phyloP scores from a whole-genome alignment of 345 rosid species.

The Citrus trifoliata region DNA sequence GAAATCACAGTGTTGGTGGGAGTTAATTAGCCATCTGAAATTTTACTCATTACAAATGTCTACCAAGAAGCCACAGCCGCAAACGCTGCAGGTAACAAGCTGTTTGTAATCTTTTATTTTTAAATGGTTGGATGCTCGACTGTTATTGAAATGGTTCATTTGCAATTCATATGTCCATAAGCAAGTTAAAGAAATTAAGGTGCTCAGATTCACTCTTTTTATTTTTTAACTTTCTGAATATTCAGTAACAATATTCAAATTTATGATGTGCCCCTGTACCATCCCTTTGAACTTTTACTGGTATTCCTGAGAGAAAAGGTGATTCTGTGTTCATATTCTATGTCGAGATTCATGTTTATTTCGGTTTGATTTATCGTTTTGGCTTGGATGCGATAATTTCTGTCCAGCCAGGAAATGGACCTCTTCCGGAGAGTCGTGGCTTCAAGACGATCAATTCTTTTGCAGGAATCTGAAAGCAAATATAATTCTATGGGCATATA shows the following conservation, averaged over 20 bases:
- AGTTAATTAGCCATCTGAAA: constrained; percentile 79
- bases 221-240: background rate
- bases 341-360: background rate
- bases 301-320: background rate
- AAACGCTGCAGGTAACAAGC: constrained; percentile 66
- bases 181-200: background rate
- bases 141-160: background rate
- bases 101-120: background rate
- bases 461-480: constrained; percentile 43
- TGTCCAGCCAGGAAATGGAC: constrained; percentile 66
- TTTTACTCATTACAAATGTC: constrained; percentile 78
- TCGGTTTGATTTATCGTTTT: constrained; percentile 14
- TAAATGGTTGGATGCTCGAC: background rate
- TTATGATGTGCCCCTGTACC: background rate
- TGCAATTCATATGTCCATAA: background rate
- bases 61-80: constrained; percentile 91
- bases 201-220: background rate
- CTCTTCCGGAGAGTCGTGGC: constrained; percentile 60
- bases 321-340: background rate
- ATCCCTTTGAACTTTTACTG: background rate
- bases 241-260: background rate
- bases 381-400: constrained; percentile 64
- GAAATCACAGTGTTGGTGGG: constrained; percentile 76
- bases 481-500: background rate
- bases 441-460: constrained; percentile 65